A percentile compares a stretch with the other conserved stretches of the same genome.
phyloP scores from a whole-genome alignment of 1,139 yeast genomes.

The Kodamaea derodonti region DNA sequence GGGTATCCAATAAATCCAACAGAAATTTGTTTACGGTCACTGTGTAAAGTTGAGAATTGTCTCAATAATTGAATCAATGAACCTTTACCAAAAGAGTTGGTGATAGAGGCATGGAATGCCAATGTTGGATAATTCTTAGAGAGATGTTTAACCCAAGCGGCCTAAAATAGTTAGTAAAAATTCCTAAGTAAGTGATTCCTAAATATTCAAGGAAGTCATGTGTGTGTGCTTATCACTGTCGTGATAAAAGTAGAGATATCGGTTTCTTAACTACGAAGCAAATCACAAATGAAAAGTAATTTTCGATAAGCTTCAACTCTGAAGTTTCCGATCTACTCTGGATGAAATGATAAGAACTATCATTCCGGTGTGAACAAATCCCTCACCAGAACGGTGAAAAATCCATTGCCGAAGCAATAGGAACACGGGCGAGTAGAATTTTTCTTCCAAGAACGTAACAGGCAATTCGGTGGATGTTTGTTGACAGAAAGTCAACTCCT shows the following conservation, averaged over 20 bases:
- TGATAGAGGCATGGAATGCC: slow-evolving; percentile 97
- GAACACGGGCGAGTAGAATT: slow-evolving; percentile 54
- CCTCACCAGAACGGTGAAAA: slow-evolving; percentile 45
- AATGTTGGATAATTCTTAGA: slow-evolving; percentile 91
- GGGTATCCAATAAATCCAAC: slow-evolving; percentile 98
- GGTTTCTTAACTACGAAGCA: slow-evolving; percentile 74
- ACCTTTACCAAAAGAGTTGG: slow-evolving; percentile 97
- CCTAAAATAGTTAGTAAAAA: slow-evolving; percentile 62
- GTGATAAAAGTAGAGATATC: no score
- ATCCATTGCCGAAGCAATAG: slow-evolving; percentile 23
- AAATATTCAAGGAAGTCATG: background rate
- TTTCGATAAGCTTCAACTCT: slow-evolving; percentile 57
- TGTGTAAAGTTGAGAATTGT: slow-evolving; percentile 86
- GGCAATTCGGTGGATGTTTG: slow-evolving; percentile 48
- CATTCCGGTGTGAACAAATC: slow-evolving; percentile 36
- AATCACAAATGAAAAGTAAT: slow-evolving; percentile 19
- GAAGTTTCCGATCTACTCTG: slow-evolving; percentile 47
- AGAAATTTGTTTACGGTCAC: slow-evolving; percentile 92
- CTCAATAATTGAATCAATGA: slow-evolving; percentile 88
- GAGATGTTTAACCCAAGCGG: slow-evolving; percentile 96
- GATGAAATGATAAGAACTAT: slow-evolving; percentile 39
- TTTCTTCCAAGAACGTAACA: slow-evolving; percentile 97
- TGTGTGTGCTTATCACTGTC: no score
- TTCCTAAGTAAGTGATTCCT: slow-evolving; percentile 1
- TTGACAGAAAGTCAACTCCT: background rate